Base-by-base conservation (phyloP, 768 basidiomycete genomes). In the Mycena pura region DNA sequence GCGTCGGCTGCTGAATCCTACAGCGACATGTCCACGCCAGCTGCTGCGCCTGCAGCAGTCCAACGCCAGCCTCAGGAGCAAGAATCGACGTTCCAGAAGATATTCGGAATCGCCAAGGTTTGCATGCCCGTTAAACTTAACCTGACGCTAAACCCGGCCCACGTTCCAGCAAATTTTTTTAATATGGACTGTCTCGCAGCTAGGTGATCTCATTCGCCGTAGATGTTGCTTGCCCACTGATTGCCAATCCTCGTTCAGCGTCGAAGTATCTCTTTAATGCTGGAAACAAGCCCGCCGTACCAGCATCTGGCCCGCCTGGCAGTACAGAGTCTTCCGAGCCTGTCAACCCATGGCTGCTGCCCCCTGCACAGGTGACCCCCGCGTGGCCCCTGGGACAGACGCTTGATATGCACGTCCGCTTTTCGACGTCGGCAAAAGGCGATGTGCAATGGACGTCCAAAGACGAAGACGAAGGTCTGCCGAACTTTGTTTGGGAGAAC, bases 401-500 rank as follows among this genome's bases (percentile, higher is more conserved):
- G 3, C 73, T 93, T 9, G 83, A 89, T 41, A 87, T 93, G 84
- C 83, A 93, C 59, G 84, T 93, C 4, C 84, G 88, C 69, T 75
- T 95, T 31, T 86, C 92, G 19, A 90, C 89, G 0, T 86, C 86
- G 2, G 86, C 86, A 2, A 78, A 72, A 6, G 84, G 80, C 7
- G 84, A 89, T 65, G 80, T 88, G 8, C 91, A 80, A 53, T 82
- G 81, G 83, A 82, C 80, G n/a, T 77, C 80, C 1, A 78, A 80
- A 51, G 76, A 84, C 48, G 75, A 77, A 34, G 83, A 82, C 43
- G 81, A 78, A 56, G 74, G 70, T 24, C 75, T 93, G 34, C 91
- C 91, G 6, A 80, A 81, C 61, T 88, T 93, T 62, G 79, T 87
- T 19, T 95, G 93, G 93, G 76, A 86, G 29, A 87, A 92, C 68